Percentiles rank a stretch among this genome's conserved stretches.
Conservation (phyloP, 2,329 filamentous ascomycete genomes). For the Neocatenulostroma microsporum region DNA sequence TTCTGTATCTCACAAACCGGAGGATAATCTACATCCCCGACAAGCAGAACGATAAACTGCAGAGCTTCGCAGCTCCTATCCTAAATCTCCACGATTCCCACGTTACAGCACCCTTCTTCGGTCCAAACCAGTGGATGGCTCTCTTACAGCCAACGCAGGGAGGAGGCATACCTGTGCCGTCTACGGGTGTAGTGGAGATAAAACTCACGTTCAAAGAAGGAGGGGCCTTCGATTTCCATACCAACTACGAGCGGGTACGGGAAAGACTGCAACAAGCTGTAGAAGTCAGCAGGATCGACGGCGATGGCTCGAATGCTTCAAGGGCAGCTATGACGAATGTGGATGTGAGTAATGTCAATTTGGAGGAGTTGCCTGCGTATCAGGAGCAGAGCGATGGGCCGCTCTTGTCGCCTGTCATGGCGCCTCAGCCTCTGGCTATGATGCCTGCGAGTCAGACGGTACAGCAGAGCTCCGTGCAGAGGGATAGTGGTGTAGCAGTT, state of each 20-base stretch:
- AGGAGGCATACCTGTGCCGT: slow-evolving; percentile 68
- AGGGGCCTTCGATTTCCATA: slow-evolving; percentile 86
- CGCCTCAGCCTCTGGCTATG: slow-evolving; percentile 29
- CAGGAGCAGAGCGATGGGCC: slow-evolving; percentile 49
- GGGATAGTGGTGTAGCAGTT: slow-evolving; percentile 17
- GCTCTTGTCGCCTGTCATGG: slow-evolving; percentile 18
- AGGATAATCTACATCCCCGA: slow-evolving; percentile 83
- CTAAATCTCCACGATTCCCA: slow-evolving; percentile 81
- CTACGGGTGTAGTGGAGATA: slow-evolving; percentile 65
- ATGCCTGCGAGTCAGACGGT: slow-evolving; percentile 17
- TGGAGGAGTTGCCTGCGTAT: slow-evolving; percentile 85
- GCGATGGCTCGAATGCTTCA: slow-evolving; percentile 12
- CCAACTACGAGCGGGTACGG: slow-evolving; percentile 72
- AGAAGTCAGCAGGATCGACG: slow-evolving; percentile 53
- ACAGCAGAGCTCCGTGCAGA: slow-evolving; percentile 11
- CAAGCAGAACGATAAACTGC: slow-evolving; percentile 58
- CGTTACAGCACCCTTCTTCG: slow-evolving; percentile 83
- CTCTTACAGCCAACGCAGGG: slow-evolving; percentile 71
- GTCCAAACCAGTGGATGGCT: slow-evolving; percentile 82
- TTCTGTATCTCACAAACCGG: slow-evolving; percentile 23
- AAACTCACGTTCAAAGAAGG: slow-evolving; percentile 90
- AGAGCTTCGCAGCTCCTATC: slow-evolving; percentile 84
- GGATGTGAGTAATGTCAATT: slow-evolving; percentile 58
- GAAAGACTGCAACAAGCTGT: slow-evolving; percentile 75
- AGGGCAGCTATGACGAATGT: slow-evolving; percentile 40